Base-by-base conservation (phyloP, 345 rosid species). In the Lagerstroemia speciosa region DNA sequence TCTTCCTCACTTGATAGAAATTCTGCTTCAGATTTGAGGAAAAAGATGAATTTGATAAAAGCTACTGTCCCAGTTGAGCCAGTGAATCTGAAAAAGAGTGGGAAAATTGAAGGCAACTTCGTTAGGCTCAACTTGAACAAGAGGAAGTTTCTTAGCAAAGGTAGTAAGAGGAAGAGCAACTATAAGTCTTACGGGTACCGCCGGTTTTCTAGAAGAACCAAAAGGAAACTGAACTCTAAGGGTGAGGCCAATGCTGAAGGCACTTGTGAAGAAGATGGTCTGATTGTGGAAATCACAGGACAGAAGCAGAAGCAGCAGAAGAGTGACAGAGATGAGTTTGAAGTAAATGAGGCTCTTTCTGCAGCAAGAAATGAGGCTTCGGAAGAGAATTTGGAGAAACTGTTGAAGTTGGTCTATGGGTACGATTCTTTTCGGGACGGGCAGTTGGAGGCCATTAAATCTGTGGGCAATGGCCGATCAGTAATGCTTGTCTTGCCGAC, bases 401-500 rank as follows among this genome's bases (percentile, higher is more conserved):
- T 88, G 80, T 74, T 88, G 87, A 83, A 76, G 61, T 72, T 76
- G 65, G 73, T 88, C 62, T 78, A 84, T 57, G 90, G 87, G 7
- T 73, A 82, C 37, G 87, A 80, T 74, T 77, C 86, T 0, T 88
- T 86, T 70, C 78, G 87, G 11, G 85, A 84, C 16, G 87, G 90
- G 41, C 93, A 88, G 78, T 33, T 86, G 74, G 87, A 88, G 40
- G 90, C 87, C 0, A 80, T 86, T 37, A 83, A 69, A 76, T 77
- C 78, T 80, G 83, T 88, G 67, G 89, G 91, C 62, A 75, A 73
- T 64, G 89, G 89, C 69, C 81, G 78, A 73, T 89, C 97, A 0
- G 75, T 89, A 2, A 86, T 94, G 97, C 79, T 94, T 48, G 91
- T 94, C 41, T 78, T 94, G 83, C 96, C 97, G 16, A 91, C 97